Evolutionary conservation across 352 stramenopile species (phyloP).

Genomic region (Aphanomyces invadans): DNA sequence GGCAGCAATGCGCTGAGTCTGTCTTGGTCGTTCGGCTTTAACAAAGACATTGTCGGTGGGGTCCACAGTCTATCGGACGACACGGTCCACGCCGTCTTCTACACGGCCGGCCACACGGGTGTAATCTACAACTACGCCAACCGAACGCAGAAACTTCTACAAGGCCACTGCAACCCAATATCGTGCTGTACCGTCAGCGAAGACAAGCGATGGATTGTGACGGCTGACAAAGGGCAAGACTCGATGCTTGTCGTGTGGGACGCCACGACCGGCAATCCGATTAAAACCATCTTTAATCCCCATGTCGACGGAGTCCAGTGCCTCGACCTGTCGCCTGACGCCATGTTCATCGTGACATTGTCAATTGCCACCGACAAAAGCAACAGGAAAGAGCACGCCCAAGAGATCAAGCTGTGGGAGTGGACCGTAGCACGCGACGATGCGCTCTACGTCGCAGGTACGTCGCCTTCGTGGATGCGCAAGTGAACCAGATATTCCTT

Average conservation of each 20-base stretch:
- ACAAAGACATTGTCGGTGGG: slow-evolving; percentile 79
- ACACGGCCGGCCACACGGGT: slow-evolving; percentile 85
- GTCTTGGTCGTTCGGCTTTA: slow-evolving; percentile 87
- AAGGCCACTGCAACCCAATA: slow-evolving; percentile 90
- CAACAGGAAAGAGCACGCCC: slow-evolving; percentile 33
- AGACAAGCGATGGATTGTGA: slow-evolving; percentile 91
- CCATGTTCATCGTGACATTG: slow-evolving; percentile 84
- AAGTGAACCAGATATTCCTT: neutral
- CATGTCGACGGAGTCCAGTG: slow-evolving; percentile 69
- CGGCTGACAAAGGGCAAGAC: slow-evolving; percentile 75
- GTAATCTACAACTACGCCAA: slow-evolving; percentile 89
- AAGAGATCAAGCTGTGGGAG: slow-evolving; percentile 84
- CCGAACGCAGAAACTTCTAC: slow-evolving; percentile 79
- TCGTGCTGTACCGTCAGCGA: slow-evolving; percentile 81
- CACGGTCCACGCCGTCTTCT: slow-evolving; percentile 74
- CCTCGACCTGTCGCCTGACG: slow-evolving; percentile 85
- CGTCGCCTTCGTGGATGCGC: slow-evolving; percentile 33
- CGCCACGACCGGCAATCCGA: slow-evolving; percentile 61
- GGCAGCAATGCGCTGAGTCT: slow-evolving; percentile 52
- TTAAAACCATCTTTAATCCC: slow-evolving; percentile 87
- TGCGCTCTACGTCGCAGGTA: slow-evolving; percentile 28
- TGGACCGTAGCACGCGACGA: slow-evolving; percentile 47
- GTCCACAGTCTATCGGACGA: slow-evolving; percentile 83
- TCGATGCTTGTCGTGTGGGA: slow-evolving; percentile 92
- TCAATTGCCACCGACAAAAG: slow-evolving; percentile 31